Evolutionary conservation across 2,329 filamentous ascomycete genomes (phyloP), one percentile per base, ranked within the genome.

Genomic region (Colletotrichum agaves): DNA sequence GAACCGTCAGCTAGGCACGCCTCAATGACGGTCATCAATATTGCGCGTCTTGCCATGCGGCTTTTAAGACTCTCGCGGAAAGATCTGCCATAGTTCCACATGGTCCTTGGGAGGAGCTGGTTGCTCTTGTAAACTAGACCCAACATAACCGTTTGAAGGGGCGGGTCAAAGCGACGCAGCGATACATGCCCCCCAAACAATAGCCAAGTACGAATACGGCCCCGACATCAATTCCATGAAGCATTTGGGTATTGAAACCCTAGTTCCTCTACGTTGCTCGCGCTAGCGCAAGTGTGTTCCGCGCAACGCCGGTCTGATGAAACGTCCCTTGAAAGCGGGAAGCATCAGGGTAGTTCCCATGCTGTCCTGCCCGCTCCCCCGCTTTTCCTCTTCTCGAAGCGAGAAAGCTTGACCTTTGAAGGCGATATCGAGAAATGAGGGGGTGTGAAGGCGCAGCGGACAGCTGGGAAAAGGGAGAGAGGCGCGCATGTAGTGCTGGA

Each of bases 341-440:
- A 62, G 44, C 60, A 58, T 58, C 60, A 59, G 33, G 64, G 61
- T 52, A 52, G 58, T 35, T 61, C 37, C 46, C 58, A 50, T 58
- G 46, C 60, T 53, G 21, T 47, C 37, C 33, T 19, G 15, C 35
- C 23, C 41, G 21, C 15, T 53, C 62, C 57, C 27, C 62, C 39
- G 23, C 19, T 44, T 37, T 57, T n/a, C 53, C 35, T 35, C 63
- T 33, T 63, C 57, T 57, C 21, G 23, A 44, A 49, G 23, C 19
- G 27, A 12, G 35, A 62, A 63, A 57, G 63, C 59, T 57, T 67
- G 50, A 23, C 43, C 35, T 62, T 31, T 35, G 27, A n/a, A 15
- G 10, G 31, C n/a, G 50, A 19, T 5, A 31, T 13, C 17, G 31
- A 27, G 27, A 19, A 19, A 35, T 15, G 43, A 39, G 35, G 33